Percentiles rank a stretch among this genome's conserved stretches.
These are phyloP conservation scores for Starmerella asiatica DNA, from an alignment of 805 yeast species.

Conservation along the genomic window DNA sequence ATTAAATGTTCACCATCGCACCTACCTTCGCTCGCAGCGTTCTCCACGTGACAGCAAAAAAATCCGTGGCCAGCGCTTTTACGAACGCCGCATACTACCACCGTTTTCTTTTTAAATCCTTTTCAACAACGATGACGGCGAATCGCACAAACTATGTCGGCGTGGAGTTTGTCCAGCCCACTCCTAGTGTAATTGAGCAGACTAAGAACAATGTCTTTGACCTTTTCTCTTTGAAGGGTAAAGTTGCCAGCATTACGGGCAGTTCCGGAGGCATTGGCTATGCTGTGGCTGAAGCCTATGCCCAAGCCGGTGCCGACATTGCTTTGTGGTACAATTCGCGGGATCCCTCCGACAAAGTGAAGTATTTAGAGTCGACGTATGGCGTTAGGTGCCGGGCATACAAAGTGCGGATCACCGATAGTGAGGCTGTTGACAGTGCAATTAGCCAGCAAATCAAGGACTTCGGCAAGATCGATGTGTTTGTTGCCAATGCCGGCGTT, in stretches of 20 bases:
- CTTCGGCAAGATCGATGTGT: conserved; percentile 69
- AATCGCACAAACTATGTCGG: conserved; percentile 12
- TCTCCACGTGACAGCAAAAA: background rate
- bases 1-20: too few relatives aligned
- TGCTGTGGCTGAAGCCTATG: conserved; percentile 69
- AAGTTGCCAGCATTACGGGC: conserved; percentile 73
- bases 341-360: conserved; percentile 50
- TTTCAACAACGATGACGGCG: background rate
- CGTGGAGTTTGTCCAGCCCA: conserved; percentile 17
- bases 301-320: conserved; percentile 80
- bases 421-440: conserved; percentile 37
- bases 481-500: conserved; percentile 85
- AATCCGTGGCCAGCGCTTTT: too few relatives aligned
- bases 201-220: conserved; percentile 18
- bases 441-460: conserved; percentile 44
- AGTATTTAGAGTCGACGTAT: conserved; percentile 40
- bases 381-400: conserved; percentile 52
- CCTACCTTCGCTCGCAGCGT: too few relatives aligned
- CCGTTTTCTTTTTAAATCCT: background rate
- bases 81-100: too few relatives aligned
- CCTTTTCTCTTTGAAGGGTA: conserved; percentile 36
- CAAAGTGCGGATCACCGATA: conserved; percentile 43
- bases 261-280: conserved; percentile 77
- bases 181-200: conserved; percentile 16
- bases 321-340: conserved; percentile 54